Conservation (phyloP, 2,329 filamentous ascomycete species). For the Penicillium thymicola region DNA sequence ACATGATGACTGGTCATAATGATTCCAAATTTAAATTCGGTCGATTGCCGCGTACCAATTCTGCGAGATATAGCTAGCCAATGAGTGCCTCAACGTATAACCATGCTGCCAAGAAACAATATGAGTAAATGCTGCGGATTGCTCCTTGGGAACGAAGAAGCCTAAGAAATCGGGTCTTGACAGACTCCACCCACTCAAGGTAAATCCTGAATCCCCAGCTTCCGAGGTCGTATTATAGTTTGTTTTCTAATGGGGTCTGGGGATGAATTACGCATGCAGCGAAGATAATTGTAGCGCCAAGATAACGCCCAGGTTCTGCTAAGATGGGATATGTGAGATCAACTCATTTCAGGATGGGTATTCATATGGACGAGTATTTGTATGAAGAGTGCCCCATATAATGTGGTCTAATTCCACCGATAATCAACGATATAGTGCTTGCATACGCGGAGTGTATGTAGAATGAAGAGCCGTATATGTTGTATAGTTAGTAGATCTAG, state of each 20-base stretch:
- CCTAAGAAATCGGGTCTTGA: neutral
- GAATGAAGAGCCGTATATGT: neutral
- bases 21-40: neutral
- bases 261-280: neutral
- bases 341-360: neutral
- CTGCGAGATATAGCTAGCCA: neutral
- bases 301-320: conserved; percentile 1
- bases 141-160: neutral
- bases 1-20: neutral
- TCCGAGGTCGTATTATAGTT: neutral
- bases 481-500: neutral
- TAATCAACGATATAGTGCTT: neutral
- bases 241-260: neutral
- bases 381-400: neutral
- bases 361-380: neutral
- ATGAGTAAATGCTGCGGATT: neutral
- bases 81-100: neutral
- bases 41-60: neutral
- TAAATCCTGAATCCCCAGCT: neutral
- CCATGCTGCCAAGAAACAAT: conserved; percentile 3
- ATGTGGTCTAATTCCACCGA: neutral
- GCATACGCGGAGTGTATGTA: neutral
- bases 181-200: neutral
- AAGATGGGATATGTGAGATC: conserved; percentile 3
- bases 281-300: conserved; percentile 1